Percentiles rank a stretch among this genome's conserved stretches.
phyloP scores from a whole-genome alignment of 2,329 filamentous ascomycete genomes.

The Alternaria arbusti region DNA sequence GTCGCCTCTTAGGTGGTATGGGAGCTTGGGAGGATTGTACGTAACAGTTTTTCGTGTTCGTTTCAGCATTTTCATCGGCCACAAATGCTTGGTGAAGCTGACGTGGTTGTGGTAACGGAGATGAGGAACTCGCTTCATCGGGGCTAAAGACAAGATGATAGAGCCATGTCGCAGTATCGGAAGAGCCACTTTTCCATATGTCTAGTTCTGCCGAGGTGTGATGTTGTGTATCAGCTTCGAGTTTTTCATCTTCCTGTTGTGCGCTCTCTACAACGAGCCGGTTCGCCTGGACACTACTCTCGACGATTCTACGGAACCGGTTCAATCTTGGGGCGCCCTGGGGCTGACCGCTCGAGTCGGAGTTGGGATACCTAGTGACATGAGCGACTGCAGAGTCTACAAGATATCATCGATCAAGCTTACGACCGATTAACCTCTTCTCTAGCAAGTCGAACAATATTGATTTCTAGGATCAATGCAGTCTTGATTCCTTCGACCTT shows the following conservation, averaged over 20 bases:
- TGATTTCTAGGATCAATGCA: slow-evolving; percentile 16
- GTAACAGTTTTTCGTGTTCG: neutral
- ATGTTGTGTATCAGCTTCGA: neutral
- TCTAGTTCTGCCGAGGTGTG: slow-evolving; percentile 10
- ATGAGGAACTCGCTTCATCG: neutral
- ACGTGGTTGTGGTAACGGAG: neutral
- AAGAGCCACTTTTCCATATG: slow-evolving; percentile 16
- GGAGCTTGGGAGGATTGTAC: too few species aligned
- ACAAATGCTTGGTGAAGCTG: slow-evolving; percentile 2
- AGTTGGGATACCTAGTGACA: neutral
- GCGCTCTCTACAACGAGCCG: slow-evolving; percentile 23
- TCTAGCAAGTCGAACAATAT: slow-evolving; percentile 18
- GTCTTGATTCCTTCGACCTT: slow-evolving; percentile 30
- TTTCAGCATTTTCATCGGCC: neutral
- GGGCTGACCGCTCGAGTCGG: neutral
- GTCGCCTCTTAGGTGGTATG: neutral
- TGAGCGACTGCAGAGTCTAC: neutral
- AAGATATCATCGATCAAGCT: neutral
- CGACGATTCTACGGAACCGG: slow-evolving; percentile 24
- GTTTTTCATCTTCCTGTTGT: slow-evolving; percentile 11
- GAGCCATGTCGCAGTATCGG: slow-evolving; percentile 30
- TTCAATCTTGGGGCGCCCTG: neutral
- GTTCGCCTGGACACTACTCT: slow-evolving; percentile 25
- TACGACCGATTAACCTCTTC: slow-evolving; percentile 12
- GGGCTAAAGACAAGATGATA: slow-evolving; percentile 24